Evolutionary conservation across 768 basidiomycete species (phyloP), one percentile per base, ranked within the genome.

Genomic region (Boletales sp.): DNA sequence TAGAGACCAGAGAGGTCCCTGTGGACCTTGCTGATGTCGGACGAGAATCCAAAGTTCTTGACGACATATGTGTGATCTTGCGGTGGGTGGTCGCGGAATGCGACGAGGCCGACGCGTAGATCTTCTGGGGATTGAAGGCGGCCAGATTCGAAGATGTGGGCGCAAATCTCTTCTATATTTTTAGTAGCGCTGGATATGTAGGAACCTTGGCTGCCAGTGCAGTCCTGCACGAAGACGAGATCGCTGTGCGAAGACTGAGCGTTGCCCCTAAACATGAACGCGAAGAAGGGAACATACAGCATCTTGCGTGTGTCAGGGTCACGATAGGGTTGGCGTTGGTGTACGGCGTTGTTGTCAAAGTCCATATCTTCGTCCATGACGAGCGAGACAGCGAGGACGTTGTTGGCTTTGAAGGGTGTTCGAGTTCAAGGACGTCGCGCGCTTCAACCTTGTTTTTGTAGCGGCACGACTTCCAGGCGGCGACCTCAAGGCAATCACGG

Each of bases 71-170:
- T 94, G 61, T 90, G 91, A 65, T 98, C 94, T 72, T 98, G 94
- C 14, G 94, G 94, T 21, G 94, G 94, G 64, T 98, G 92, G 72
- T 98, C 94, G 54, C 95, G 83, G 72, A 94, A 98, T 37, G 93
- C 94, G 57, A 98, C 80, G 51, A 98, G 79, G 51, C 94, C 96
- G 36, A 98, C 84, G 55, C 92, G 83, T 18, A 95, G 80, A 68
- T 96, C 94, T 61, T 95, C 93, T 40, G 75, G 80, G 48, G 80
- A 74, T 64, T 88, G 86, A n/a, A 98, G 81, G 61, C 87, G 89
- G 37, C 94, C 94, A 19, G 92, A 94, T 71, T 94, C 87, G 71
- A 90, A 90, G 56, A 98, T 98, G 71, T 90, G 86, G 41, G 87
- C 87, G 65, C 90, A 94, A 63, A 98, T 98, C 65, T 89, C 81